Conservation (phyloP, 2,329 filamentous ascomycete species). For the Lachnellula arida region DNA sequence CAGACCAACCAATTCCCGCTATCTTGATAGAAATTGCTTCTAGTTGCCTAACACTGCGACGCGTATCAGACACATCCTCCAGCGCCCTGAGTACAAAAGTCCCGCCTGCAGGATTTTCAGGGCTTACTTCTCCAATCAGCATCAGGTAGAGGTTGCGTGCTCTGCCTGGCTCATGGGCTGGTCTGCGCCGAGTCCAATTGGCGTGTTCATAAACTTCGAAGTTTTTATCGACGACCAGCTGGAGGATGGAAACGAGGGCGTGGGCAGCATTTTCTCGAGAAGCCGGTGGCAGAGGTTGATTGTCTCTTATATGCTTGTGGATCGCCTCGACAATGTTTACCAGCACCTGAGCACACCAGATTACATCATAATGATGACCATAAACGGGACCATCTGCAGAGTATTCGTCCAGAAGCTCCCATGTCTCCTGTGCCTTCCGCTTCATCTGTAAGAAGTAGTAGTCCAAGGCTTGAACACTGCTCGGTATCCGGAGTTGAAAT, state of each 20-base stretch:
- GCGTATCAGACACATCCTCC: constrained; percentile 25
- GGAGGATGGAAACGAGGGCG: constrained; percentile 23
- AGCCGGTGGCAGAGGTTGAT: constrained; percentile 16
- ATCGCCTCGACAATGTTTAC: constrained; percentile 25
- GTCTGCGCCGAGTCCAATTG: constrained; percentile 19
- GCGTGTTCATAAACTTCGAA: constrained; percentile 19
- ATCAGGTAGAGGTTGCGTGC: constrained; percentile 28
- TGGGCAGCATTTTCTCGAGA: constrained; percentile 21
- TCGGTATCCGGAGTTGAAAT: constrained; percentile 22
- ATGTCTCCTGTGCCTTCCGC: constrained; percentile 18
- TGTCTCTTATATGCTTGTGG: constrained; percentile 13
- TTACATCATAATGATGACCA: constrained; percentile 20
- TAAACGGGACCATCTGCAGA: constrained; percentile 17
- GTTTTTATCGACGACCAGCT: constrained; percentile 24
- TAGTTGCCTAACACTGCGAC: constrained; percentile 18
- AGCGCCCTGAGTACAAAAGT: constrained; percentile 26
- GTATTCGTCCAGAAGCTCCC: constrained; percentile 22
- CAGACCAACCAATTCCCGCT: constrained; percentile 16
- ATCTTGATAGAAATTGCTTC: constrained; percentile 18
- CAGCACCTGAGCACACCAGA: constrained; percentile 25
- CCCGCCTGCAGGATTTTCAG: constrained; percentile 13
- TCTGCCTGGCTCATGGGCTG: constrained; percentile 20
- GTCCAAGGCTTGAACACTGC: constrained; percentile 18
- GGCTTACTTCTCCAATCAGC: constrained; percentile 23
- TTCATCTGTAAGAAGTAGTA: constrained; percentile 27